Evolutionary conservation across 306 rosid genomes (phyloP).

Genomic region (Sicyos baderoa): DNA sequence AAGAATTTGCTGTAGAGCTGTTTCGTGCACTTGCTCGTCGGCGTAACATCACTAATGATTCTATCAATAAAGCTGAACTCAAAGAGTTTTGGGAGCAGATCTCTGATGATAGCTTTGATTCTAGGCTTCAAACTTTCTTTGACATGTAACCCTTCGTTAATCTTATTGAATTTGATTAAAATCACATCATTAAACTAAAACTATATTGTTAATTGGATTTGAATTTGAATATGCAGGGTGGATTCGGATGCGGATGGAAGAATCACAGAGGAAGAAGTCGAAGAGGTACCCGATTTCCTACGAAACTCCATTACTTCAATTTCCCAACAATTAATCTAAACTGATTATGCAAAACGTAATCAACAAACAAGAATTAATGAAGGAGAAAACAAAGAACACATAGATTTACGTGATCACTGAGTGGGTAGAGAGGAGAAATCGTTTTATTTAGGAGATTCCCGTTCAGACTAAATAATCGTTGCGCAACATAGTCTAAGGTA

Average conservation of each 20-base stretch:
- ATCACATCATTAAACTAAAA: too few relatives aligned
- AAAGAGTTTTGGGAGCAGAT: conserved; percentile 47
- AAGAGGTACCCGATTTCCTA: conserved; percentile 26
- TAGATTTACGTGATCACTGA: too few relatives aligned
- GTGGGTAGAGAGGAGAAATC: too few relatives aligned
- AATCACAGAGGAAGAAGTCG: conserved; percentile 47
- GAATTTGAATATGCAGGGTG: conserved; percentile 31
- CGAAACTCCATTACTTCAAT: background rate
- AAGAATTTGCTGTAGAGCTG: conserved; percentile 53
- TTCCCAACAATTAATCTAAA: background rate
- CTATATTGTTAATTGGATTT: background rate
- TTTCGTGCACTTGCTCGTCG: conserved; percentile 45
- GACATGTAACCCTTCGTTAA: conserved; percentile 34
- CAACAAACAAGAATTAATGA: too few relatives aligned
- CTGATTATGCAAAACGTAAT: too few relatives aligned
- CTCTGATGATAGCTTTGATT: conserved; percentile 47
- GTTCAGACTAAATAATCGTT: too few relatives aligned
- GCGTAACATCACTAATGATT: conserved; percentile 30
- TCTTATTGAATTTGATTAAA: background rate
- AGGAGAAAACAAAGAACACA: too few relatives aligned
- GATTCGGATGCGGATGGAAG: conserved; percentile 54
- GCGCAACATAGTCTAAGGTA: too few relatives aligned
- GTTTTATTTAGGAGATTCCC: too few relatives aligned
- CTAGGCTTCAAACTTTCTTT: conserved; percentile 52
- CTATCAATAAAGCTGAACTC: conserved; percentile 36